Base-by-base conservation (phyloP, 2,329 filamentous ascomycete species). In the Aspergillus aculeatus region DNA sequence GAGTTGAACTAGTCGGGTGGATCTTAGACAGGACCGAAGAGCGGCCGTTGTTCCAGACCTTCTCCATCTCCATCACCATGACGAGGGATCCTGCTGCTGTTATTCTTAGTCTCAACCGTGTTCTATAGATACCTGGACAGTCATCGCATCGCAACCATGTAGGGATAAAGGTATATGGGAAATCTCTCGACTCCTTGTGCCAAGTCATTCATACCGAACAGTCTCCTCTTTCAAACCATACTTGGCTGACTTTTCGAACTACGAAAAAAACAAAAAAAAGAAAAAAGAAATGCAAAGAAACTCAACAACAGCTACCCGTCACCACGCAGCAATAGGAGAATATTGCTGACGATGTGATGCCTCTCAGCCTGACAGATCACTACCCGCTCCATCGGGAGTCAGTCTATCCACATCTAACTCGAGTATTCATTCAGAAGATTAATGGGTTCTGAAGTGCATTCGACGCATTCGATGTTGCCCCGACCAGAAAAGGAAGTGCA, bases 311-410 rank as follows among this genome's bases (percentile, higher is more conserved):
- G 63, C 61, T 61, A 63, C 61, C 60, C 57, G 59, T 58, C 57
- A 60, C 55, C 62, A 61, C 61, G 56, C 50, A 61, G 56, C 63
- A 62, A 58, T 57, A 65, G 59, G 59, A 62, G 61, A 61, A 62
- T 62, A 62, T 54, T 54, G 53, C 24, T 32, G 23, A 53, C 23
- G 57, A 63, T 63, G 59, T 63, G 63, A 65, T 63, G 55, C 57
- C 58, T 63, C 54, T 31, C 38, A 44, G 24, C 32, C 61, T 57
- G 63, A 65, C 63, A 62, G 63, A 64, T 65, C 63, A 62, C 53
- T 57, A 41, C 44, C 59, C 53, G 49, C 47, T 57, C 31, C 23
- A 49, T 54, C 57, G 51, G 51, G 29, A 49, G 49, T n/a, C 51
- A 41, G 49, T 51, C 16, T 21, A 38, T 19, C 19, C 26, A 47